A percentile compares a stretch with the other conserved stretches of the same genome.
These are phyloP conservation scores for Aspergillus alliaceus DNA, from an alignment of 2,329 filamentous ascomycete species.

Conservation along the genomic window DNA sequence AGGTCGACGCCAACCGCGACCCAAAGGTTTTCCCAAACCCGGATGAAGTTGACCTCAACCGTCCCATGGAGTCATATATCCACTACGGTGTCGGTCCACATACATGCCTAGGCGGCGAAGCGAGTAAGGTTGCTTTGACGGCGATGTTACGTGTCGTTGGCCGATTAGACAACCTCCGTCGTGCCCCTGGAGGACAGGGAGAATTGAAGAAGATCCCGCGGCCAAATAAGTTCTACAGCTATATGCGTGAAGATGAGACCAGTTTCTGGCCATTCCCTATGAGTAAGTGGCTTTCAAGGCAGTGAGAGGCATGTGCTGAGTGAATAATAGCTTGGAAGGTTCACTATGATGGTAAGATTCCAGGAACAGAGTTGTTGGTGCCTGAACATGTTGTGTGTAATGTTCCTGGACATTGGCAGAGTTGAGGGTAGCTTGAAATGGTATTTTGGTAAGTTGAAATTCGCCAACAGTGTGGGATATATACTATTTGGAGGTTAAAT, in stretches of 20 bases:
- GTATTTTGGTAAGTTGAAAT: no score
- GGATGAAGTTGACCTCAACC: constrained; percentile 60
- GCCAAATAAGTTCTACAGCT: constrained; percentile 56
- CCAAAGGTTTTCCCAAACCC: constrained; percentile 62
- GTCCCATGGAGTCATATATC: constrained; percentile 65
- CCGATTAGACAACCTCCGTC: constrained; percentile 58
- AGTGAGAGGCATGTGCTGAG: background rate
- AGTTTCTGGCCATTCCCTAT: constrained; percentile 52
- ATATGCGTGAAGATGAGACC: constrained; percentile 66
- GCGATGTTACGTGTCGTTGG: constrained; percentile 69
- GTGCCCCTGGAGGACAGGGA: constrained; percentile 64
- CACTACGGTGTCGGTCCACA: constrained; percentile 65
- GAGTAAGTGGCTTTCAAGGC: constrained; percentile 25
- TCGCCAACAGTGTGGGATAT: no score
- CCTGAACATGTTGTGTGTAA: background rate
- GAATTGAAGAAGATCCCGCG: constrained; percentile 64
- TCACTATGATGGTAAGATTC: background rate
- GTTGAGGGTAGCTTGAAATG: no score
- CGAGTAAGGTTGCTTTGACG: constrained; percentile 62
- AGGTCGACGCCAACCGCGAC: constrained; percentile 56
- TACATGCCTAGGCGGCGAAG: constrained; percentile 61
- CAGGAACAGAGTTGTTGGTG: background rate
- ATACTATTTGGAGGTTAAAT: no score
- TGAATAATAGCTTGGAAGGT: background rate
- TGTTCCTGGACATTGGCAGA: background rate